Conservation (phyloP, 192 early-diverging fungal species). For the Coemansia sp. region DNA sequence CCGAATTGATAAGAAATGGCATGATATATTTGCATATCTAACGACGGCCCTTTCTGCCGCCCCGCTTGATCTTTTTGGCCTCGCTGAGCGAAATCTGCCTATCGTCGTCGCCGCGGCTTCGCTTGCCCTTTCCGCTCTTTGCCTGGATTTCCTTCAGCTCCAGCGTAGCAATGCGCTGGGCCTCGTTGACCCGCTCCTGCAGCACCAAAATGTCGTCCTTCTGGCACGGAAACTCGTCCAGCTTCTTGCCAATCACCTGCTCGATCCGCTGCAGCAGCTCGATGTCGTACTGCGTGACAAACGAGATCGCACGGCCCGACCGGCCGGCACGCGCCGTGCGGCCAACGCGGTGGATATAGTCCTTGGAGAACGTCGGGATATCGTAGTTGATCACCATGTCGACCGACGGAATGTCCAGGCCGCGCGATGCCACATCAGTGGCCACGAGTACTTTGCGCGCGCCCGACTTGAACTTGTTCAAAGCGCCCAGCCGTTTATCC, state of each 20-base stretch:
- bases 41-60: constrained; percentile 1
- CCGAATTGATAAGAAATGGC: too few species aligned
- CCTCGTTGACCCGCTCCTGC: constrained; percentile 92
- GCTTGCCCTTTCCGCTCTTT: constrained; percentile 16
- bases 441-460: constrained; percentile 84
- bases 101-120: constrained; percentile 27
- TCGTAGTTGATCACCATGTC: constrained; percentile 97
- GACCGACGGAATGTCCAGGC: constrained; percentile 94
- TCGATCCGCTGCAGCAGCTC: constrained; percentile 94
- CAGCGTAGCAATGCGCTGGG: constrained; percentile 78
- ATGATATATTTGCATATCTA: too few species aligned
- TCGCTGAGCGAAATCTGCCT: constrained; percentile 47
- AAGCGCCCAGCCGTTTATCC: constrained; percentile 85
- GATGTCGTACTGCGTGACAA: constrained; percentile 90
- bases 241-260: constrained; percentile 80
- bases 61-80: constrained; percentile 36
- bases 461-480: constrained; percentile 93
- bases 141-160: constrained; percentile 71
- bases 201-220: constrained; percentile 84
- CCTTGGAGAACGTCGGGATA: constrained; percentile 83
- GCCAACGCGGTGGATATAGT: constrained; percentile 85
- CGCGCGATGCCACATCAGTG: constrained; percentile 90
- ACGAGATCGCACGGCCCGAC: constrained; percentile 74
- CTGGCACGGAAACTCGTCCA: constrained; percentile 77
- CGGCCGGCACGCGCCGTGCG: constrained; percentile 81